Conservation (phyloP, 371 early-diverging fungal species). For the Mucor plumbeus region DNA sequence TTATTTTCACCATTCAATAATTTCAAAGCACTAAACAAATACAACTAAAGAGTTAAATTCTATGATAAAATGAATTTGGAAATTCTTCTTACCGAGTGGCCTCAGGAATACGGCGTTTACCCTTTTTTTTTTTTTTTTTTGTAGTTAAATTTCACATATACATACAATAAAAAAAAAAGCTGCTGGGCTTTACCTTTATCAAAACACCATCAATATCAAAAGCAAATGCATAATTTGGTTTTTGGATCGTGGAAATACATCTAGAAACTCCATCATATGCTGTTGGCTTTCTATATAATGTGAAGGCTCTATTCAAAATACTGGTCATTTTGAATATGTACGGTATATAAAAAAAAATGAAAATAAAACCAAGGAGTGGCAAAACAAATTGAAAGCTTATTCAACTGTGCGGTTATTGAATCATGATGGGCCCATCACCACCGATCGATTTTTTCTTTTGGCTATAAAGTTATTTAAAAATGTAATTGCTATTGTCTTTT, state of each 20-base stretch:
- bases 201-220: constrained; percentile 86
- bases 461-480: no score
- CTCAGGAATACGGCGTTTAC: constrained; percentile 44
- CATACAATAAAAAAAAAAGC: neutral
- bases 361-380: neutral
- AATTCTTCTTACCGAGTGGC: constrained; percentile 32
- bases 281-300: neutral
- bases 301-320: neutral
- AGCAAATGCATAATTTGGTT: constrained; percentile 65
- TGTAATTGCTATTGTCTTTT: no score
- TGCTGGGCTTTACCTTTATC: constrained; percentile 55
- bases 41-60: neutral
- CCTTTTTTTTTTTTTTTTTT: constrained; percentile 16
- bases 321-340: neutral
- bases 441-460: no score
- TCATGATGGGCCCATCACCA: neutral
- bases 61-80: no score
- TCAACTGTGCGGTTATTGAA: neutral
- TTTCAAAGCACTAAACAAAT: constrained; percentile 52
- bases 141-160: neutral
- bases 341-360: neutral
- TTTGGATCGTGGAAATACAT: constrained; percentile 22
- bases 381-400: neutral
- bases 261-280: neutral
- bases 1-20: constrained; percentile 66